These are phyloP conservation scores for Aspergillus nanangensis DNA, from an alignment of 495 filamentous ascomycete genomes.

Conservation along the genomic window DNA sequence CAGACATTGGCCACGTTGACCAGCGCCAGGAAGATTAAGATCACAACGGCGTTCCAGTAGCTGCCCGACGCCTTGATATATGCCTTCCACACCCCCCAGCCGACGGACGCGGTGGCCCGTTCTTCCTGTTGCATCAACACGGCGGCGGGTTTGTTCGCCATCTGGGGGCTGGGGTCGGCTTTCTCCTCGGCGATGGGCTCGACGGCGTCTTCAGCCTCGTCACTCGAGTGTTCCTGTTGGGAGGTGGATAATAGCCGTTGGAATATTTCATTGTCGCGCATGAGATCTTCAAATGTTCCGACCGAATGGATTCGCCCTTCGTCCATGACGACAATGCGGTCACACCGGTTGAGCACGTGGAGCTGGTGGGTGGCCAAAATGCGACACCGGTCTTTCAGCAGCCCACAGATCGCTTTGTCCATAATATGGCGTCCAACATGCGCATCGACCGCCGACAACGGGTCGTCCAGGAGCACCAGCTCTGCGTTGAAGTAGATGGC, in stretches of 20 bases:
- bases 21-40: conserved; percentile 63
- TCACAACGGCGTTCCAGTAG: conserved; percentile 60
- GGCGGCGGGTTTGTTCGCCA: conserved; percentile 45
- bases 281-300: conserved; percentile 84
- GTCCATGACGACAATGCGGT: conserved; percentile 89
- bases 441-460: conserved; percentile 77
- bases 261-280: conserved; percentile 70
- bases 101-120: conserved; percentile 71
- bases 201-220: too few relatives aligned
- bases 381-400: conserved; percentile 83
- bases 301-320: conserved; percentile 75
- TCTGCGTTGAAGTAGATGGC: conserved; percentile 83
- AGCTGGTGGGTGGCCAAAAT: conserved; percentile 94
- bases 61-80: conserved; percentile 79
- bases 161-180: too few relatives aligned
- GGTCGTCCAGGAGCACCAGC: conserved; percentile 78
- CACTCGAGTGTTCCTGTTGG: conserved; percentile 34
- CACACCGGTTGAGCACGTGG: conserved; percentile 84
- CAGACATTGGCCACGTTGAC: conserved; percentile 80
- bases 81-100: conserved; percentile 75
- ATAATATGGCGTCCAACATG: conserved; percentile 93
- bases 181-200: conserved; percentile 65
- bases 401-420: conserved; percentile 87
- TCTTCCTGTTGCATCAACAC: conserved; percentile 96
- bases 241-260: conserved; percentile 77